Evolutionary conservation across 2,329 filamentous ascomycete species (phyloP).

Genomic region (Tolypocladium cylindrosporum): DNA sequence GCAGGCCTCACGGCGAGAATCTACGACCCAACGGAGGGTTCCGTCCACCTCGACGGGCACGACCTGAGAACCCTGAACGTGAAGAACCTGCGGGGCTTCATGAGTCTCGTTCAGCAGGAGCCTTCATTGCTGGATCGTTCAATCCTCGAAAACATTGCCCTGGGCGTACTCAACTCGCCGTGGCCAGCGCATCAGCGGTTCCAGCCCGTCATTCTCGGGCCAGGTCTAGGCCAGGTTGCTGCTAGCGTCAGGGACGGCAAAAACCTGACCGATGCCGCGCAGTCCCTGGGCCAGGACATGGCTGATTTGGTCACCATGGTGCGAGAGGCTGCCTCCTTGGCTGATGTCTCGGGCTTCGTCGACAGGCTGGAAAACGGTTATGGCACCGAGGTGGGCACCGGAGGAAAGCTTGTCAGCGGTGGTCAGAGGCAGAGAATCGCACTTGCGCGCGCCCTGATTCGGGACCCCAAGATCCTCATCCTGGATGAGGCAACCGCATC

Average conservation of each 20-base stretch:
- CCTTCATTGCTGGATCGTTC: slow-evolving; percentile 34
- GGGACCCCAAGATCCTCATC: slow-evolving; percentile 46
- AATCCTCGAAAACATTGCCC: slow-evolving; percentile 40
- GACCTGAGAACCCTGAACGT: slow-evolving; percentile 39
- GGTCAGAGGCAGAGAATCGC: slow-evolving; percentile 52
- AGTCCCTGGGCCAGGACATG: slow-evolving; percentile 30
- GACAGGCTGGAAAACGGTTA: slow-evolving; percentile 42
- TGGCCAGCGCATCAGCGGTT: slow-evolving; percentile 28
- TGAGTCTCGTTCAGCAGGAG: slow-evolving; percentile 36
- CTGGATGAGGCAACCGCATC: slow-evolving; percentile 54
- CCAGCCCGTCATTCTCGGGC: slow-evolving; percentile 35
- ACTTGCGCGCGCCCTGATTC: slow-evolving; percentile 46
- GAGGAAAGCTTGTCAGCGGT: slow-evolving; percentile 45
- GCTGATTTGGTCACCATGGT: slow-evolving; percentile 20
- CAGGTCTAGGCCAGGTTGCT: slow-evolving; percentile 39
- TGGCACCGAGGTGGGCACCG: slow-evolving; percentile 40
- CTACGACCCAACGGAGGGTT: slow-evolving; percentile 43
- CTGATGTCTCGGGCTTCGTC: slow-evolving; percentile 33
- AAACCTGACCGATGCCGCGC: slow-evolving; percentile 33
- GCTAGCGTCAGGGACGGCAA: slow-evolving; percentile 39
- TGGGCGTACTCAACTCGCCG: slow-evolving; percentile 35
- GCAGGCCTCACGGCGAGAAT: slow-evolving; percentile 45
- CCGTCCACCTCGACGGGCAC: slow-evolving; percentile 35
- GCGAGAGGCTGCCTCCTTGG: slow-evolving; percentile 5
- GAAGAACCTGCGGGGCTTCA: slow-evolving; percentile 26